Evolutionary conservation across 805 yeast species (phyloP).

Genomic region (Komagataella pseudopastoris): DNA sequence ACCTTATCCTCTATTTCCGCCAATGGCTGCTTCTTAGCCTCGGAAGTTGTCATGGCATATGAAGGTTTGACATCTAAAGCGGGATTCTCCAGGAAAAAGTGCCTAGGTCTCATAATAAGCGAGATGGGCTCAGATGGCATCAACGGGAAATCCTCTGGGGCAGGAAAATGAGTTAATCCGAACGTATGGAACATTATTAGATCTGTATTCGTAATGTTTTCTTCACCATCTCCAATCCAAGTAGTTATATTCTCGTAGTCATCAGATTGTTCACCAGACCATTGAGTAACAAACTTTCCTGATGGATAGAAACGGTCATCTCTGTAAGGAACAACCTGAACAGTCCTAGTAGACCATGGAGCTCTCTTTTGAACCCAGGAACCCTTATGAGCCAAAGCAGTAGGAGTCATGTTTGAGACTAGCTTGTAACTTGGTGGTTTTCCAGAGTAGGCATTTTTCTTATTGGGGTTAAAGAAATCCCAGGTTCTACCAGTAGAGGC

Average conservation of each 20-base stretch:
- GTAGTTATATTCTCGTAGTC: slow-evolving; percentile 52
- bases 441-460: slow-evolving; percentile 53
- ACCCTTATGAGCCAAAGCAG: slow-evolving; percentile 59
- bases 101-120: slow-evolving; percentile 63
- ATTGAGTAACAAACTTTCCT: slow-evolving; percentile 65
- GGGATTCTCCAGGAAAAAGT: slow-evolving; percentile 69
- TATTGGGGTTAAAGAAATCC: slow-evolving; percentile 66
- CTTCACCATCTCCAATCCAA: slow-evolving; percentile 55
- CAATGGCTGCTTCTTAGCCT: slow-evolving; percentile 23
- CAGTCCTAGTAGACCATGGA: slow-evolving; percentile 59
- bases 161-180: slow-evolving; percentile 78
- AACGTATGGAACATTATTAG: slow-evolving; percentile 69
- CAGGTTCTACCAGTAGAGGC: slow-evolving; percentile 58
- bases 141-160: slow-evolving; percentile 82
- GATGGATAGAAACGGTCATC: slow-evolving; percentile 72
- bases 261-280: slow-evolving; percentile 39
- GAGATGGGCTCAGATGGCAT: slow-evolving; percentile 82
- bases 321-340: slow-evolving; percentile 57
- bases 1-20: slow-evolving; percentile 30
- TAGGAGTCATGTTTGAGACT: slow-evolving; percentile 64
- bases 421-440: slow-evolving; percentile 68
- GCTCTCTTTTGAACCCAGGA: slow-evolving; percentile 72
- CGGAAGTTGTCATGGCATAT: slow-evolving; percentile 31
- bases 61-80: slow-evolving; percentile 65
- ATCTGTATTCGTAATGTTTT: slow-evolving; percentile 50